Evolutionary conservation across 345 rosid species (phyloP).

Genomic region (Bruguiera parviflora): DNA sequence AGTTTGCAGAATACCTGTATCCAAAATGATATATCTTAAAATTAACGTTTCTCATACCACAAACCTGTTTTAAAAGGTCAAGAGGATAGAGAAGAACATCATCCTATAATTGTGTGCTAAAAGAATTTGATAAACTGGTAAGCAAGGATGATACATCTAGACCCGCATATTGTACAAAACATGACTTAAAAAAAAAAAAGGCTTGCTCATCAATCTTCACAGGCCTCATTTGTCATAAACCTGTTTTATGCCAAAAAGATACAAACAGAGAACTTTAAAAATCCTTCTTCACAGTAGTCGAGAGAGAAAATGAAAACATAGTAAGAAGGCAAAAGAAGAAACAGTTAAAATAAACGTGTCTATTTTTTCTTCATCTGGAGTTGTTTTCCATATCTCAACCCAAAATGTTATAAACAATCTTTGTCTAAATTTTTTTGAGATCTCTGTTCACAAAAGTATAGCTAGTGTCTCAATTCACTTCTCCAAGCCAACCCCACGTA

Average conservation of each 20-base stretch:
- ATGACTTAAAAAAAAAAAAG: background rate
- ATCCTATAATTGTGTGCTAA: background rate
- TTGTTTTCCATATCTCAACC: background rate
- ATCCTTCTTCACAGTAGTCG: too few species aligned
- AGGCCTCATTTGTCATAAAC: background rate
- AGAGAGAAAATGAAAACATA: background rate
- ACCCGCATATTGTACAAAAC: constrained; percentile 23
- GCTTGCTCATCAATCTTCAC: constrained; percentile 10
- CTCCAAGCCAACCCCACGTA: background rate
- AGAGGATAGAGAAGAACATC: background rate
- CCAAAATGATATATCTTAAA: too few species aligned
- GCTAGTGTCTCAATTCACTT: background rate
- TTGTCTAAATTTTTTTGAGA: background rate
- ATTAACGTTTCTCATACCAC: too few species aligned
- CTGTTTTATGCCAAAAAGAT: constrained; percentile 13
- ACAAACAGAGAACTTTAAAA: background rate
- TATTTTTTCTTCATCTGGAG: background rate
- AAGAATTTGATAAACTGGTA: background rate
- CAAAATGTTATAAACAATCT: background rate
- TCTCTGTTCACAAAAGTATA: background rate
- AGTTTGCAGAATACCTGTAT: too few species aligned
- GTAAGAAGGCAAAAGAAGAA: background rate
- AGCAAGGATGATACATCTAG: constrained; percentile 5
- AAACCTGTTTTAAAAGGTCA: background rate
- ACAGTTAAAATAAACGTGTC: background rate